phyloP scores from a whole-genome alignment of 2,329 filamentous ascomycete genomes.

The Didymella pinodella region DNA sequence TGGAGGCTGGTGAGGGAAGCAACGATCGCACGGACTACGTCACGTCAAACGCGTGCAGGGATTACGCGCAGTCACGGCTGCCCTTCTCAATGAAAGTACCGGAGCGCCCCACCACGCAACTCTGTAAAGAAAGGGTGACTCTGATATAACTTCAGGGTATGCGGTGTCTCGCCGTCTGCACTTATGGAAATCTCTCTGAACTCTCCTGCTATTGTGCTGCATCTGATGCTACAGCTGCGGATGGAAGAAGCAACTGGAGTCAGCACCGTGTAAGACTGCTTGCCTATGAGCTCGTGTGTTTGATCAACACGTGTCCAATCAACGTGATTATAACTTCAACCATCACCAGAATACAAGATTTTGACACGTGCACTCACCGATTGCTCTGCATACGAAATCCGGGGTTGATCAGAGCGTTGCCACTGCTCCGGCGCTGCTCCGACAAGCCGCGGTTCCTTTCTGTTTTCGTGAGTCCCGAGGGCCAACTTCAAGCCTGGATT shows the following conservation, averaged over 20 bases:
- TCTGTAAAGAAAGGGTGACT: not conserved
- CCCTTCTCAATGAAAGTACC: conserved; percentile 4
- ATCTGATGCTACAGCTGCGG: not conserved
- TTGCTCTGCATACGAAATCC: conserved; percentile 5
- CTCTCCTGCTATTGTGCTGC: not conserved
- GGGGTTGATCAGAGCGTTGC: conserved; percentile 25
- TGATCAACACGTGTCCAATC: not conserved
- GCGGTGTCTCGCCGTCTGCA: not conserved
- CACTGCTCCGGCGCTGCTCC: conserved; percentile 32
- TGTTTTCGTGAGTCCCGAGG: conserved; percentile 29
- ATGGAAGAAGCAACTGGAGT: not conserved
- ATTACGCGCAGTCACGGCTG: conserved; percentile 43
- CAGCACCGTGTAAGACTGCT: not conserved
- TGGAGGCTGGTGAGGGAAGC: conserved; percentile 26
- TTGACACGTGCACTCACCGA: not conserved
- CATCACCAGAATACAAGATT: not conserved
- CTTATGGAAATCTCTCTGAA: not conserved
- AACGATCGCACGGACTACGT: conserved; percentile 31
- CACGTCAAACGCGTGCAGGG: conserved; percentile 42
- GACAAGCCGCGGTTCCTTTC: conserved; percentile 36
- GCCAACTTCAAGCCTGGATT: conserved; percentile 23
- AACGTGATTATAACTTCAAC: not conserved
- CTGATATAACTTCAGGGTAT: not conserved
- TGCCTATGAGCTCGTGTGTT: not conserved
- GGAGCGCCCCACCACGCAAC: not conserved